phyloP scores from a whole-genome alignment of 148 eudicot species.

The Nepenthes mirabilis region DNA sequence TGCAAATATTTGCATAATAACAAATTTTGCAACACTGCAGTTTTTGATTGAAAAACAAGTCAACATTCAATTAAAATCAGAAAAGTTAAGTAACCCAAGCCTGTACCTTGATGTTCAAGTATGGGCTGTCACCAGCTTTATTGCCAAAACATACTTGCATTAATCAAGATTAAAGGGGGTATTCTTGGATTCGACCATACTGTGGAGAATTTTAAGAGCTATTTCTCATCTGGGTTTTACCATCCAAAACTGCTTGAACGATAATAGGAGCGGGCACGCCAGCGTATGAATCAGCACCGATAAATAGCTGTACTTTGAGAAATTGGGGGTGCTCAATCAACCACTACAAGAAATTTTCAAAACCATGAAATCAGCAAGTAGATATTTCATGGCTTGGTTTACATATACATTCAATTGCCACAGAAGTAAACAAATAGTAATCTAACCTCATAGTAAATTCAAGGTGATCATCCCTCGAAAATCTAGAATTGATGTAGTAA shows the following conservation, averaged over 20 bases:
- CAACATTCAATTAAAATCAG: neutral
- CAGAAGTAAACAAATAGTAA: neutral
- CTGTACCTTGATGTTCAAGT: conserved; percentile 9
- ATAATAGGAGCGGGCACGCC: conserved; percentile 7
- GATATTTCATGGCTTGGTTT: neutral
- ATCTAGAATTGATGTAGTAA: too few relatives aligned
- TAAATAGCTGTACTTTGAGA: conserved; percentile 2
- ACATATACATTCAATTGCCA: neutral
- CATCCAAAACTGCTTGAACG: conserved; percentile 5
- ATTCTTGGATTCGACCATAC: neutral
- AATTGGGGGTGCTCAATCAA: conserved; percentile 6
- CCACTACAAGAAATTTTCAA: conserved; percentile 4
- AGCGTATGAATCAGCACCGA: conserved; percentile 10
- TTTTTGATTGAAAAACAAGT: neutral
- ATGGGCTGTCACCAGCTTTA: conserved; percentile 1
- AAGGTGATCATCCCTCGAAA: too few relatives aligned
- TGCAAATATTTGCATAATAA: neutral
- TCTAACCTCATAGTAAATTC: neutral
- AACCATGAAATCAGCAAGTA: neutral
- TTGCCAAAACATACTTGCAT: neutral
- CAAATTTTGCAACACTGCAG: neutral
- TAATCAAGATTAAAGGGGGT: neutral
- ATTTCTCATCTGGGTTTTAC: neutral
- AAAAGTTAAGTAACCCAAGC: neutral
- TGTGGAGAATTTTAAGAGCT: neutral